A percentile compares a stretch with the other conserved stretches of the same genome.
Conservation (phyloP, 2,329 filamentous ascomycete genomes). For the Aspergillus aculeatinus region DNA sequence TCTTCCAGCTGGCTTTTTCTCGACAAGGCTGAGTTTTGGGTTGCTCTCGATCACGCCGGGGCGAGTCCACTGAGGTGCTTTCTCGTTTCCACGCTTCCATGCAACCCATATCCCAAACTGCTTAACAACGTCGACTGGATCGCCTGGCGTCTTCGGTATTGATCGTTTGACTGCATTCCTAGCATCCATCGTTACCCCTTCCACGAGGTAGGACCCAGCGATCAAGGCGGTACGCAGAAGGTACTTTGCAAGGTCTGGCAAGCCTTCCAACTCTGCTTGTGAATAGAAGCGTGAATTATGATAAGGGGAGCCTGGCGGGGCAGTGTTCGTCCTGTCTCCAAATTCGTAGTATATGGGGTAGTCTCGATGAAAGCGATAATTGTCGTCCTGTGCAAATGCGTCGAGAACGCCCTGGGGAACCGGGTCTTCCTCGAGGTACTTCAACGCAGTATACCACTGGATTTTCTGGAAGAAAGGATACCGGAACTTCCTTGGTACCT, state of each 20-base stretch:
- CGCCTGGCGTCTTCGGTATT: constrained; percentile 62
- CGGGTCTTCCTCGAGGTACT: constrained; percentile 64
- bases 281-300: constrained; percentile 63
- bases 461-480: constrained; percentile 70
- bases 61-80: constrained; percentile 61
- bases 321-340: constrained; percentile 53
- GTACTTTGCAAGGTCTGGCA: constrained; percentile 60
- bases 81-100: constrained; percentile 66
- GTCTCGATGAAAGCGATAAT: constrained; percentile 53
- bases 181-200: constrained; percentile 59
- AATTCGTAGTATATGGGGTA: constrained; percentile 60
- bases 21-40: constrained; percentile 46
- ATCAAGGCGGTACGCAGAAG: constrained; percentile 64
- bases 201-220: constrained; percentile 57
- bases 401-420: constrained; percentile 58
- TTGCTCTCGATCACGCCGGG: constrained; percentile 56
- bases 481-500: constrained; percentile 64
- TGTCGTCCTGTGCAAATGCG: constrained; percentile 55
- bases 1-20: constrained; percentile 57
- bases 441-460: constrained; percentile 66
- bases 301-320: constrained; percentile 52
- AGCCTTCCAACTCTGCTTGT: constrained; percentile 60
- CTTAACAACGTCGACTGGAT: constrained; percentile 60
- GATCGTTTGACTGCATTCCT: constrained; percentile 61
- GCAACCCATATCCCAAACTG: constrained; percentile 65